Evolutionary conservation across 148 eudicot species (phyloP), one percentile per base, ranked within the genome.

Genomic region (Polygonum maritimum): DNA sequence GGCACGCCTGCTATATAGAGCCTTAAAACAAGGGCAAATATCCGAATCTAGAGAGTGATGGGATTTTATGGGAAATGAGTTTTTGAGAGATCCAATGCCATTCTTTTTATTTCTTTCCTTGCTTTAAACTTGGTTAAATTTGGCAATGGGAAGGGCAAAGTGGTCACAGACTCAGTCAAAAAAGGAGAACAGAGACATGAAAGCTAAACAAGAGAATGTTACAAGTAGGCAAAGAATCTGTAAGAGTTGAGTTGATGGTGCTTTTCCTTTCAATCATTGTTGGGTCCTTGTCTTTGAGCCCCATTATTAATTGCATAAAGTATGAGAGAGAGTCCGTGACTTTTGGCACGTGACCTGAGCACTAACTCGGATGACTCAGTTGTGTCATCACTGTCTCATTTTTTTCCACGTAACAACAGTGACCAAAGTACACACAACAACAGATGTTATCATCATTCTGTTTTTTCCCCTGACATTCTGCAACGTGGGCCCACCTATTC

Each of bases 41-140:
- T 39, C 10, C 44, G 67, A 4, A 22, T 60, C 39, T 73, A 48
- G 49, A 12, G 38, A 33, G 71, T 2, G 47, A 49, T 47, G 48
- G 44, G 31, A 58, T 75, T 78, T 71, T 18, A 33, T 40, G 55
- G 74, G 55, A 57, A 58, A 72, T 44, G 77, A 45, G 63, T 77
- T 77, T 77, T 77, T 67, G 86, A 55, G 81, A 71, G 86, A 83
- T 83, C 86, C 86, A 48, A 83, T 77, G 86, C 83, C 78, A 54
- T 26, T 58, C 31, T 26, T 1, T 26, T 26, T 26, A 0, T 26
- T 26, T 26, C 31, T 26, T 26, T 26, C 0, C 31, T 67, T 78
- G 57, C 63, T 35, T 51, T 67, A 55, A 14, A 48, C 62, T 73
- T 47, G 63, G 69, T 60, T 75, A 39, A 35, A 26, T 26, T 0